These are phyloP conservation scores for Penicillium samsonianum DNA, from an alignment of 495 filamentous ascomycete species.

Conservation along the genomic window DNA sequence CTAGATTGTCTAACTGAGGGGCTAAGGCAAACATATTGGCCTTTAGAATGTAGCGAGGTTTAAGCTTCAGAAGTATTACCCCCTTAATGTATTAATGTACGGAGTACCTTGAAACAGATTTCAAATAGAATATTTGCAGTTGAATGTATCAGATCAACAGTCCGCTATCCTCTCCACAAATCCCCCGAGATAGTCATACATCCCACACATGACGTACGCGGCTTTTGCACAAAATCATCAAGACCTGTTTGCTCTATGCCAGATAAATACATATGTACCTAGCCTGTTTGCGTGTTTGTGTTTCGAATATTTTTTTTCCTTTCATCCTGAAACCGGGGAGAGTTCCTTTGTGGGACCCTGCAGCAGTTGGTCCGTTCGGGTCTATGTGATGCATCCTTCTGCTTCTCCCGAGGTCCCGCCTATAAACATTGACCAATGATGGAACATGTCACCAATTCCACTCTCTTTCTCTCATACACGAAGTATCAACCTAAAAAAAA, in stretches of 20 bases:
- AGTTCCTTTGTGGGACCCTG: conserved; percentile 13
- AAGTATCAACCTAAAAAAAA: not conserved
- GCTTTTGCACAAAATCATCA: not conserved
- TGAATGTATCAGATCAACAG: not conserved
- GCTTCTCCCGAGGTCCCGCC: not conserved
- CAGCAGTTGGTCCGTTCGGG: conserved; percentile 9
- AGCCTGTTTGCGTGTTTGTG: not conserved
- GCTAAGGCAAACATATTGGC: not conserved
- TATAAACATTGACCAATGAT: not conserved
- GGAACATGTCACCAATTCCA: not conserved
- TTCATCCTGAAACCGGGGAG: conserved; percentile 10
- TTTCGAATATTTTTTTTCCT: not conserved
- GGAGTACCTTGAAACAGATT: not conserved
- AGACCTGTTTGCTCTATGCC: not conserved
- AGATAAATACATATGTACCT: not conserved
- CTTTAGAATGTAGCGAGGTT: not conserved
- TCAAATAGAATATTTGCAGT: not conserved
- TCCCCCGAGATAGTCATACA: not conserved
- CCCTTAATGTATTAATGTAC: too few species aligned
- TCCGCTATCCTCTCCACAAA: not conserved
- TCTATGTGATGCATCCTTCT: conserved; percentile 4
- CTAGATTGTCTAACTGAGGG: not conserved
- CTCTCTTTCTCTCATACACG: not conserved
- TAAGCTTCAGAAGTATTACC: not conserved
- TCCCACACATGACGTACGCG: conserved; percentile 8